phyloP scores from a whole-genome alignment of 73 alveolate genomes.

The Breviolum minutum region DNA sequence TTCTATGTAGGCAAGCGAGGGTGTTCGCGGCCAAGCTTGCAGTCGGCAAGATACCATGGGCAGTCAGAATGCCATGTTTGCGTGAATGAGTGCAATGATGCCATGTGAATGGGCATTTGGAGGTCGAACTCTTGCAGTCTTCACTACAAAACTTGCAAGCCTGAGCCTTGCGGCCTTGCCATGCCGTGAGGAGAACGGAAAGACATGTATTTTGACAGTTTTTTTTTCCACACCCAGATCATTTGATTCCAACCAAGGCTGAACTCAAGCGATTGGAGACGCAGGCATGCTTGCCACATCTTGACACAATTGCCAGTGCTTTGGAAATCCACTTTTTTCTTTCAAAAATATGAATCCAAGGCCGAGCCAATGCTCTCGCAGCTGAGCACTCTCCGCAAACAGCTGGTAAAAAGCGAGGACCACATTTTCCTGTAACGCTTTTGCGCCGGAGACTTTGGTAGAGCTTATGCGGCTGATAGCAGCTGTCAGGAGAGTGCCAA shows the following conservation, averaged over 20 bases:
- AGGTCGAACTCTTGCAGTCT: conserved; percentile 40
- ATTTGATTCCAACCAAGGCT: not conserved
- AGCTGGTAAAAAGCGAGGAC: conserved; percentile 49
- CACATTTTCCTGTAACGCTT: not conserved
- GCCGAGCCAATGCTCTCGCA: conserved; percentile 51
- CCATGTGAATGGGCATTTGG: not conserved
- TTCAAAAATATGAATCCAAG: not conserved
- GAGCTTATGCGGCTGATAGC: no score
- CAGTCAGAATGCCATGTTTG: not conserved
- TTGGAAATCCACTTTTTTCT: not conserved
- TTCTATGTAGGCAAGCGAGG: conserved; percentile 23
- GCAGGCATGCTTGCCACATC: not conserved
- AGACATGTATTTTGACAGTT: not conserved
- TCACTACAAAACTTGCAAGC: conserved; percentile 29
- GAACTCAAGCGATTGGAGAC: conserved; percentile 35
- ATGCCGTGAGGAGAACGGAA: not conserved
- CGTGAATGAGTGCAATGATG: not conserved
- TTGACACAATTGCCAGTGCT: not conserved
- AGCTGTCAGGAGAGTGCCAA: conserved; percentile 27
- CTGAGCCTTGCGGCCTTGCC: not conserved
- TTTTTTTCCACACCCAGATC: not conserved
- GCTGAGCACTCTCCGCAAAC: conserved; percentile 32
- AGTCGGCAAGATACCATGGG: not conserved
- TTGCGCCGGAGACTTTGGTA: no score
- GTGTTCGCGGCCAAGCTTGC: not conserved